Percentiles rank a stretch among this genome's conserved stretches.
phyloP scores from a whole-genome alignment of 371 early-diverging fungal genomes.

The Apophysomyces trapeziformis region DNA sequence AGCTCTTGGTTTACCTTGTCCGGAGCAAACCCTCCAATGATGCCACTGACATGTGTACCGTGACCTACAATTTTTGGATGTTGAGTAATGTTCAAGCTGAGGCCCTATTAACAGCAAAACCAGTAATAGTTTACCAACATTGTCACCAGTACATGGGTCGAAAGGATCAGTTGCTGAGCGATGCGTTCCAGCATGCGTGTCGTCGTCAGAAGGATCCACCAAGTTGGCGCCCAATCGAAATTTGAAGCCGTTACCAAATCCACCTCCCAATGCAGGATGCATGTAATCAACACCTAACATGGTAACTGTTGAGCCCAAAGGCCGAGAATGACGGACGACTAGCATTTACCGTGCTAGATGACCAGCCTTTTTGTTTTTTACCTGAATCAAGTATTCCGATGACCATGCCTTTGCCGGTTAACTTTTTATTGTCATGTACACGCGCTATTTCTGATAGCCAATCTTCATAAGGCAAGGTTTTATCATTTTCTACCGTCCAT shows the following conservation, averaged over 20 bases:
- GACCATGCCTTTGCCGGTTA: slow-evolving; percentile 27
- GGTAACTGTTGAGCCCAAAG: background rate
- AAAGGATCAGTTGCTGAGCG: slow-evolving; percentile 22
- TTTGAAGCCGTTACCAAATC: slow-evolving; percentile 61
- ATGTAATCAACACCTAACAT: slow-evolving; percentile 52
- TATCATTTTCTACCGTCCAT: slow-evolving; percentile 15
- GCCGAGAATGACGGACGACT: too few species aligned
- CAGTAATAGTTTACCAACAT: slow-evolving; percentile 21
- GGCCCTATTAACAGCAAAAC: background rate
- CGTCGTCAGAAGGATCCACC: slow-evolving; percentile 27
- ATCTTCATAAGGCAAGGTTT: slow-evolving; percentile 17
- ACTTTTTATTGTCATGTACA: slow-evolving; percentile 11
- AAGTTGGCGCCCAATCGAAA: slow-evolving; percentile 41
- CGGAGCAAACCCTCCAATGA: slow-evolving; percentile 56
- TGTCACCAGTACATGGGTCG: slow-evolving; percentile 26
- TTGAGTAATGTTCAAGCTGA: too few species aligned
- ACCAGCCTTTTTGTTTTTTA: background rate
- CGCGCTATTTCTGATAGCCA: slow-evolving; percentile 17
- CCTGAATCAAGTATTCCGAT: slow-evolving; percentile 38
- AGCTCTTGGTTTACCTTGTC: slow-evolving; percentile 23
- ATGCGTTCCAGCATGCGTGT: slow-evolving; percentile 24
- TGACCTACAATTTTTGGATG: slow-evolving; percentile 23
- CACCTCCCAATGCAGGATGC: slow-evolving; percentile 69
- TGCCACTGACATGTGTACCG: slow-evolving; percentile 68
- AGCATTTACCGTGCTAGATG: background rate